Evolutionary conservation across 176 grass and related monocot species (phyloP), one percentile per base, ranked within the genome.

Genomic region (Puccinellia tenuiflora): DNA sequence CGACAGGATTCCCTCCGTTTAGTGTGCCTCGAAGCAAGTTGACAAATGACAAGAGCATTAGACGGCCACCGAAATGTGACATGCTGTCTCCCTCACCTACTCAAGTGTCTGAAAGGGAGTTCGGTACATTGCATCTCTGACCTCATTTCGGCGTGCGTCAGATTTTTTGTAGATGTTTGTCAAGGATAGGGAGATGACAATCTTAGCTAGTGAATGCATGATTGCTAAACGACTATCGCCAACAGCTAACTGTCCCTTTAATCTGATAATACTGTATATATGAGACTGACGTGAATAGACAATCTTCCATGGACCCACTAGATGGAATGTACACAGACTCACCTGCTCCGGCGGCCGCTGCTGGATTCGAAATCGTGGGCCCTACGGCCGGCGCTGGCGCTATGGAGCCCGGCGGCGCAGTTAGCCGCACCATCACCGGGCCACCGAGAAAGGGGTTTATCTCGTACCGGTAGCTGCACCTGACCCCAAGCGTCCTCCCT

Each of bases 401-500:
- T 17, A 5, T 4, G 9, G 51, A 30, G 51, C 7, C 51, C 7
- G 78, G 29, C 13, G 86, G 51, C 8, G 79, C 56, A 1, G 52
- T 18, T 11, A 88, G 63, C 24, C 14, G 73, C 38, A 77, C 72
- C 61, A 69, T 69, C 50, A 81, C 72, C n/a, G 62, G 29, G 20
- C 79, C 62, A 0, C 38, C 21, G 28, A 68, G 87, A 73, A 94
- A 92, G 12, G 59, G 10, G 14, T 43, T 9, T 2, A 15, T 53
- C 70, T 94, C 90, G 76, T 82, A 96, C 1, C 90, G 37, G 71
- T 87, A 82, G 69, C 5, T 92, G 80, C 93, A 96, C 24, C 63
- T 39, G 9, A 77, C 31, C 17, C 79, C 77, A 10, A 92, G 35
- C 9, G 75, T 17, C 65, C 88, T 78, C 4, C 71, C 93, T 1